Percentiles rank a stretch among this genome's conserved stretches.
Conservation (phyloP, 2,329 filamentous ascomycete genomes). For the Gnomoniopsis smithogilvyi region DNA sequence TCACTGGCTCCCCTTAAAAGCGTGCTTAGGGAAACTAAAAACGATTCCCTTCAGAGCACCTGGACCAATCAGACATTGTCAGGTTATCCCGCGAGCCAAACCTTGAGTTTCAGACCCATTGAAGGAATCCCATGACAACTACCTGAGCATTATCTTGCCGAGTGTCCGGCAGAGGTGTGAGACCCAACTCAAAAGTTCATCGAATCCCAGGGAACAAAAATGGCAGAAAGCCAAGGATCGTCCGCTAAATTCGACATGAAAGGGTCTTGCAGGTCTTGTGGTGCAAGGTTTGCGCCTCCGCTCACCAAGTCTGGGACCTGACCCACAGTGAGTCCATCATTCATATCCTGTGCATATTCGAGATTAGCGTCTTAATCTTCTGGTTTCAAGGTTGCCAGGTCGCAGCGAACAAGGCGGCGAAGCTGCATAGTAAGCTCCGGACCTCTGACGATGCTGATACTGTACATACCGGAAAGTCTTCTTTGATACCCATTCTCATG, state of each 20-base stretch:
- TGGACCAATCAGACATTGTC: no score
- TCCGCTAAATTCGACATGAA: constrained; percentile 10
- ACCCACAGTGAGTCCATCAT: neutral
- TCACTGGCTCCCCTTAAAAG: no score
- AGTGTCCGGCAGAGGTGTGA: no score
- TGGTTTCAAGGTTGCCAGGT: no score
- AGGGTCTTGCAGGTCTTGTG: constrained; percentile 3
- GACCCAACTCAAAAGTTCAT: constrained; percentile 8
- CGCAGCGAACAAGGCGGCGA: no score
- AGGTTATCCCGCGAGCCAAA: no score
- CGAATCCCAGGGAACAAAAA: constrained; percentile 16
- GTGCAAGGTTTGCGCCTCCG: constrained; percentile 2
- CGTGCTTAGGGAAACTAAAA: no score
- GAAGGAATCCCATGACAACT: no score
- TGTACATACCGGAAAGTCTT: constrained; percentile 2
- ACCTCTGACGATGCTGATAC: neutral
- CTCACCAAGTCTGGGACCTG: neutral
- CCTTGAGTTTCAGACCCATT: no score
- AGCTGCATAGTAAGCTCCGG: neutral
- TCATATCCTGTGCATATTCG: neutral
- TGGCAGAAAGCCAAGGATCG: constrained; percentile 17
- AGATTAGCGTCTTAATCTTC: neutral
- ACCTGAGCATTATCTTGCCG: no score
- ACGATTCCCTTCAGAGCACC: no score
- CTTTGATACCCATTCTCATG: constrained; percentile 1